Percentiles rank a stretch among this genome's conserved stretches.
Evolutionary conservation across 495 filamentous ascomycete genomes (phyloP).

Genomic region (Aspergillus avenaceus): DNA sequence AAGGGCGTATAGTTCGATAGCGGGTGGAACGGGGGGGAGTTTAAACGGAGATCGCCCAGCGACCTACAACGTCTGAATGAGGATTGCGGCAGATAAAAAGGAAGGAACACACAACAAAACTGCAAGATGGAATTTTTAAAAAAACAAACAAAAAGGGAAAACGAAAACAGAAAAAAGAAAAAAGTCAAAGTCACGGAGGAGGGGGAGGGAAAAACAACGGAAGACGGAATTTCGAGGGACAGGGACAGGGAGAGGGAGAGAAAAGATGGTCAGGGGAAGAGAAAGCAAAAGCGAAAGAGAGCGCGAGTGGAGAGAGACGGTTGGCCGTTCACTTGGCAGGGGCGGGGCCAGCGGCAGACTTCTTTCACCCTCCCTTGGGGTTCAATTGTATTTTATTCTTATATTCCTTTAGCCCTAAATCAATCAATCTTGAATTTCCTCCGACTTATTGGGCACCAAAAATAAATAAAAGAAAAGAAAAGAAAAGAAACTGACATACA

Average conservation of each 20-base stretch:
- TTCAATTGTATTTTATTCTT: too few species aligned
- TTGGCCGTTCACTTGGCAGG: slow-evolving; percentile 6
- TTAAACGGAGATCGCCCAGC: slow-evolving; percentile 30
- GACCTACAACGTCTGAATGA: slow-evolving; percentile 21
- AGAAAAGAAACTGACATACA: too few species aligned
- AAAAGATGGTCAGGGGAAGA: not conserved
- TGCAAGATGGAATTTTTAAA: not conserved
- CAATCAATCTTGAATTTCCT: too few species aligned
- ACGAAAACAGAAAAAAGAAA: slow-evolving; percentile 3
- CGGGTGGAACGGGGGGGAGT: slow-evolving; percentile 15
- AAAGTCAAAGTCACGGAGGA: not conserved
- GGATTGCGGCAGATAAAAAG: not conserved
- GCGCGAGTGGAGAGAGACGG: slow-evolving; percentile 1
- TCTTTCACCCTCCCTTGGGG: too few species aligned
- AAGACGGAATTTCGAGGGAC: not conserved
- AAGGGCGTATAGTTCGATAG: slow-evolving; percentile 29
- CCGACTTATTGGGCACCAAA: too few species aligned
- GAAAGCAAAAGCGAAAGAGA: slow-evolving; percentile 10
- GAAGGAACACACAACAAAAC: not conserved
- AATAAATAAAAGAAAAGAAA: too few species aligned
- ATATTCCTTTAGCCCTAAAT: too few species aligned
- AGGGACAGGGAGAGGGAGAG: slow-evolving; percentile 1
- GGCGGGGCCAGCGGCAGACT: slow-evolving; percentile 13
- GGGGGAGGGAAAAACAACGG: not conserved
- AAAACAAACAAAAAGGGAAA: slow-evolving; percentile 1